A percentile compares a stretch with the other conserved stretches of the same genome.
phyloP scores from a whole-genome alignment of 139 green algal genomes.

The Picocystis salinarum region DNA sequence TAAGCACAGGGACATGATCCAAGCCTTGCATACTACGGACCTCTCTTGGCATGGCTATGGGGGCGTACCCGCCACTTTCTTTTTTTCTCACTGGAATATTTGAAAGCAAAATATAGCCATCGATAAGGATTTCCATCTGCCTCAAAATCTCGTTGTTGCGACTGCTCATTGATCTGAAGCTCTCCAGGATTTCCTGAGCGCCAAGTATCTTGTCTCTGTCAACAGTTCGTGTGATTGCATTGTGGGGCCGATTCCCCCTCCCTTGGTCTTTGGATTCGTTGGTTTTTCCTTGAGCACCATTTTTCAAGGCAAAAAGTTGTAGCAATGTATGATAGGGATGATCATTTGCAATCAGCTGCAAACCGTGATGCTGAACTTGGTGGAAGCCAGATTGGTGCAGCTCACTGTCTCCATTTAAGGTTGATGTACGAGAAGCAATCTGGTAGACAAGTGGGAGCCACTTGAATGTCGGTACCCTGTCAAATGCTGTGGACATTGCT shows the following conservation, averaged over 20 bases:
- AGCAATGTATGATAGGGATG: slow-evolving; percentile 72
- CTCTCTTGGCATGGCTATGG: slow-evolving; percentile 27
- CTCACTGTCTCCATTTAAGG: neutral
- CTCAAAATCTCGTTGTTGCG: slow-evolving; percentile 10
- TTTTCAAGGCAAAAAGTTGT: slow-evolving; percentile 49
- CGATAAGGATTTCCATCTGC: slow-evolving; percentile 33
- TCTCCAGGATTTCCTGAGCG: slow-evolving; percentile 11
- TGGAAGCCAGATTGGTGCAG: slow-evolving; percentile 12
- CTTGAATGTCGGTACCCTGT: slow-evolving; percentile 54
- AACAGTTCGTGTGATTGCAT: slow-evolving; percentile 7
- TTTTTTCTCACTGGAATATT: slow-evolving; percentile 6
- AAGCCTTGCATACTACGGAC: slow-evolving; percentile 6
- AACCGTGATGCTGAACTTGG: slow-evolving; percentile 15
- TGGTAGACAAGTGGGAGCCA: slow-evolving; percentile 83
- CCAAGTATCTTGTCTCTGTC: slow-evolving; percentile 12
- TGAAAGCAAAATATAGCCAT: slow-evolving; percentile 57
- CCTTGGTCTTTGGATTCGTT: slow-evolving; percentile 5
- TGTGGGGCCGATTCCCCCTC: neutral
- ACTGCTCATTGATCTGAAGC: slow-evolving; percentile 3
- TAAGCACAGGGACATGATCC: slow-evolving; percentile 9
- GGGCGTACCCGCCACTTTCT: neutral
- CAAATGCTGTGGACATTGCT: slow-evolving; percentile 17
- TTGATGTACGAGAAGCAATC: slow-evolving; percentile 34
- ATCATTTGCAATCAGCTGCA: slow-evolving; percentile 40
- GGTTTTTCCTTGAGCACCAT: slow-evolving; percentile 26